Evolutionary conservation across 768 basidiomycete species (phyloP), one percentile per base, ranked within the genome.

Genomic region (Russula virescens): DNA sequence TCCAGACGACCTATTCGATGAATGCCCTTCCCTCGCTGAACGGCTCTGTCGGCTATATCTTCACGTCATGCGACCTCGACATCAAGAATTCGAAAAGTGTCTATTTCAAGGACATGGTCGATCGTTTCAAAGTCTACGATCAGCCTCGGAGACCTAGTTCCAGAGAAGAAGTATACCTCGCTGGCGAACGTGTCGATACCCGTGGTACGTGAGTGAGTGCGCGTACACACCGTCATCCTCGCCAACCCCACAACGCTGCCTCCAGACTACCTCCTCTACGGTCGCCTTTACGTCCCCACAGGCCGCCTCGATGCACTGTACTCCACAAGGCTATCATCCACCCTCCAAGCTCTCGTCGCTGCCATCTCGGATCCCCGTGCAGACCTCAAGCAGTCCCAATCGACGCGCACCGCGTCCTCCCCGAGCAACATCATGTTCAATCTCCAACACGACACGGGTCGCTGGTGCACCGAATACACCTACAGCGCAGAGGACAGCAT

Each of bases 401-500:
- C 64, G 75, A 67, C 60, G 71, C 66, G 38, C 79, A 80, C 50
- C 75, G 78, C 53, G 79, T 81, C 67, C 75, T 78, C 63, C 45
- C 65, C 72, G 31, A 89, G 83, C 71, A 90, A 90, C 65, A 71
- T 85, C 71, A 87, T 97, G 82, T 73, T 98, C 69, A 91, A 83
- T 66, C 74, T 98, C 40, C 94, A 96, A 73, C 94, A 97, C 70
- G 94, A 97, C 71, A 83, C 89, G 10, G 96, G 95, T 3, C 85
- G 89, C 67, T 94, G 89, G 86, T 91, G 91, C 67, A 87, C 89
- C 2, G 96, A 98, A 73, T 98, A 96, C 68, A 90, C 89, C 2
- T 98, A 89, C 80, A 94, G 93, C 66, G 91, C 91, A 1, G 91
- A 94, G 67, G 96, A 98, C 69, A 86, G 87, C 21, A 96, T 98